Evolutionary conservation across 2,329 filamentous ascomycete species (phyloP).

Genomic region (Calonectria pseudoreteaudii): DNA sequence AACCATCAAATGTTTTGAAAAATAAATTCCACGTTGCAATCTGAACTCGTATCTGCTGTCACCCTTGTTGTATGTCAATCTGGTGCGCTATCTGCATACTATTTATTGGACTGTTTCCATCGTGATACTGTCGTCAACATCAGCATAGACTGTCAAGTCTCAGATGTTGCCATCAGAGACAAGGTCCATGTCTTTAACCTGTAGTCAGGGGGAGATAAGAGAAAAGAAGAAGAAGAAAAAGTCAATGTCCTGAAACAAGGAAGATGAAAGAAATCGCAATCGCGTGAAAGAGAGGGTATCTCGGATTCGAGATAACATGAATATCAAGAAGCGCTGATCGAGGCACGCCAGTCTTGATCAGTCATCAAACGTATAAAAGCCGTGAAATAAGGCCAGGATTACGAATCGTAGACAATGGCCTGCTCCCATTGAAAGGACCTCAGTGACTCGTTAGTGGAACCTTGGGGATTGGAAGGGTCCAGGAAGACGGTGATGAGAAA

Average conservation of each 20-base stretch:
- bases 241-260: background rate
- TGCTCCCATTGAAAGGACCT: slow-evolving; percentile 41
- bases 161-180: background rate
- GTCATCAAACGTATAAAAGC: background rate
- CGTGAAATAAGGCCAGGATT: background rate
- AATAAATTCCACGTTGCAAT: background rate
- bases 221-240: background rate
- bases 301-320: background rate
- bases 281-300: background rate
- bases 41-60: background rate
- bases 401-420: slow-evolving; percentile 35
- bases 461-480: slow-evolving; percentile 44
- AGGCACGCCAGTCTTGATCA: background rate
- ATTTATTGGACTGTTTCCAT: background rate
- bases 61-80: background rate
- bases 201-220: background rate
- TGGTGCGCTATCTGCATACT: background rate
- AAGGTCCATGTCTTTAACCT: background rate
- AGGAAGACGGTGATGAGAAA: slow-evolving; percentile 50
- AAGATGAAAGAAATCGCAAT: background rate
- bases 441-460: slow-evolving; percentile 42
- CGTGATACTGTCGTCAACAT: background rate
- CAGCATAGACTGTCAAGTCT: background rate
- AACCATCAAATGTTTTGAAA: slow-evolving; percentile 21
- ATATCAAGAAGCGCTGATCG: background rate